A percentile compares a stretch with the other conserved stretches of the same genome.
Evolutionary conservation across 495 filamentous ascomycete species (phyloP).

Genomic region (Collariella sp.): DNA sequence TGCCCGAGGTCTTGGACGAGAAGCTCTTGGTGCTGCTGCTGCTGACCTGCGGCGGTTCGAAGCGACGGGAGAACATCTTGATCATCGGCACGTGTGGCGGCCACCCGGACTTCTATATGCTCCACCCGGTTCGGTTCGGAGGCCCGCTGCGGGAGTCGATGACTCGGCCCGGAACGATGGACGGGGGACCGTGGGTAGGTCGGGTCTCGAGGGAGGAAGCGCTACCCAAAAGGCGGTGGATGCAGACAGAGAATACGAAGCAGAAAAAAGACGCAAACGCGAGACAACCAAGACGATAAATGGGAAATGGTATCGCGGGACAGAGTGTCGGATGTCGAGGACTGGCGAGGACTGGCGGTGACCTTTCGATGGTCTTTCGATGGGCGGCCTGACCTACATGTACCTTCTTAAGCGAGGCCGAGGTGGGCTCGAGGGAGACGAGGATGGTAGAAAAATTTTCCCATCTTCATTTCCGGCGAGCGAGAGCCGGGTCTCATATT

Average conservation of each 20-base stretch:
- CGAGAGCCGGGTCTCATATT: slow-evolving; percentile 18
- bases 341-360: slow-evolving; percentile 5
- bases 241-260: neutral
- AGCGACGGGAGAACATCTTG: slow-evolving; percentile 39
- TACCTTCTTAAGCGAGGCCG: slow-evolving; percentile 13
- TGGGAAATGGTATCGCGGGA: slow-evolving; percentile 7
- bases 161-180: neutral
- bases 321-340: slow-evolving; percentile 16
- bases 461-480: slow-evolving; percentile 5
- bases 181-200: neutral
- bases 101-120: neutral
- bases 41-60: slow-evolving; percentile 22
- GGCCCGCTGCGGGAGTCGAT: neutral
- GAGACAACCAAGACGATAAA: slow-evolving; percentile 5
- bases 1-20: slow-evolving; percentile 29
- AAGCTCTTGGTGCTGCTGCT: slow-evolving; percentile 33
- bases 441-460: slow-evolving; percentile 10
- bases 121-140: neutral
- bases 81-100: neutral
- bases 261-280: neutral
- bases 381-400: slow-evolving; percentile 16
- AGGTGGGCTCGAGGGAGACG: slow-evolving; percentile 5
- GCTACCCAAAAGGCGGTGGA: neutral
- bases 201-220: neutral
- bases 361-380: neutral